Base-by-base conservation (phyloP, 2,329 filamentous ascomycete genomes). In the Fusarium caatingaense region DNA sequence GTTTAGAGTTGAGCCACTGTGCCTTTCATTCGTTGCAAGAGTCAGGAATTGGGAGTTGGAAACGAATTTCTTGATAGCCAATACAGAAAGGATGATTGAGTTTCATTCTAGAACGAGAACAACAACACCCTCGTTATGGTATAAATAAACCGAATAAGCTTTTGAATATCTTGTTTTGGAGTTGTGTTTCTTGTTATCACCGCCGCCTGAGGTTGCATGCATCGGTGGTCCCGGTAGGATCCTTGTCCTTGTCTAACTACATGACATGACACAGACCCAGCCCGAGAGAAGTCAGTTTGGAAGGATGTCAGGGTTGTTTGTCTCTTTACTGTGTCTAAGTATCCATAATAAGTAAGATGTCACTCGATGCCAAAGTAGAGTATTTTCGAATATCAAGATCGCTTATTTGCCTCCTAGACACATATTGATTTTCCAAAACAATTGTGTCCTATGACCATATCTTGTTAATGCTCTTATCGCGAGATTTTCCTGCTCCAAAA, bases 1-100 rank as follows among this genome's bases (percentile, higher is more conserved):
- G 47, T 59, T 53, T 73, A 71, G 68, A 72, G 50, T 50, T 57
- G 59, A 55, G 32, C 42, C 59, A 61, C 65, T 68, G 51, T 47
- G 66, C 65, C 56, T 61, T 27, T 72, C 66, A 25, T 73, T 64
- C 49, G 47, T 70, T 34, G 32, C 28, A 53, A 48, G 41, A 54
- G n/a, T 41, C 41, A 32, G 45, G 37, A 23, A 30, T 56, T 27
- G 34, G 34, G 34, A 37, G 34, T 53, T 65, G 63, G 48, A 68
- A 71, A 57, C 41, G 40, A 13, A 32, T 45, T 23, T 56, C 46
- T 37, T 54, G 55, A 32, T 47, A 54, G 27, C 41, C n/a, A 41
- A 56, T 41, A 59, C 32, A 28, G 28, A 41, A 48, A 25, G 16
- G 25, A 42, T 21, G 44, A 25, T 37, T 16, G 48, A 41, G 11